These are phyloP conservation scores for Dipteronia dyeriana DNA, from an alignment of 345 rosid genomes.

Conservation along the genomic window DNA sequence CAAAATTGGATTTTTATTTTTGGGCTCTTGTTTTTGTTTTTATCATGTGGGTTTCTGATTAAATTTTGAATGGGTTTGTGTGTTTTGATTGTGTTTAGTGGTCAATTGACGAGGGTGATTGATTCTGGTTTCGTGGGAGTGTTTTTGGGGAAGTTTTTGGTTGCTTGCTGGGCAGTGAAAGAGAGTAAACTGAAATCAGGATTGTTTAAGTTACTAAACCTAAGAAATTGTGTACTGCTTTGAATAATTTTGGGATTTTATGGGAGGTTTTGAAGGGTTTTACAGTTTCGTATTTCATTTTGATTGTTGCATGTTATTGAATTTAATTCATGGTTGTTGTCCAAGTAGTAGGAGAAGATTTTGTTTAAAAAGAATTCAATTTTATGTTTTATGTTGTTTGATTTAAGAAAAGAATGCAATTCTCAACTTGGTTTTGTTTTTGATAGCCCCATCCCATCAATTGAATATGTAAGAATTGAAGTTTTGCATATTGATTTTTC, in stretches of 20 bases:
- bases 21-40: conserved; percentile 13
- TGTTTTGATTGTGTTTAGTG: background rate
- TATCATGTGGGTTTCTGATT: conserved; percentile 1
- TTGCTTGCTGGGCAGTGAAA: background rate
- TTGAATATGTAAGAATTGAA: background rate
- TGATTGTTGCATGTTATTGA: background rate
- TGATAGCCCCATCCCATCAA: background rate
- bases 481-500: background rate
- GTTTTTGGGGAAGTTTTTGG: background rate
- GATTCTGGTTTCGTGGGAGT: conserved; percentile 9
- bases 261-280: no score
- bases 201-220: background rate
- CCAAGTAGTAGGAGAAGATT: background rate
- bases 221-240: background rate
- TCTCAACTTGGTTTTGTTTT: background rate
- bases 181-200: conserved; percentile 2
- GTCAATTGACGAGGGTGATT: background rate
- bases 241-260: background rate
- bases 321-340: background rate
- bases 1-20: conserved; percentile 22
- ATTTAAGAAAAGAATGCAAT: background rate
- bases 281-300: background rate
- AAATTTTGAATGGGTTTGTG: background rate
- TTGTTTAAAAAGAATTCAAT: background rate
- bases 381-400: background rate